These are phyloP conservation scores for Aspergillus bertholletiae DNA, from an alignment of 495 filamentous ascomycete species.

Conservation along the genomic window DNA sequence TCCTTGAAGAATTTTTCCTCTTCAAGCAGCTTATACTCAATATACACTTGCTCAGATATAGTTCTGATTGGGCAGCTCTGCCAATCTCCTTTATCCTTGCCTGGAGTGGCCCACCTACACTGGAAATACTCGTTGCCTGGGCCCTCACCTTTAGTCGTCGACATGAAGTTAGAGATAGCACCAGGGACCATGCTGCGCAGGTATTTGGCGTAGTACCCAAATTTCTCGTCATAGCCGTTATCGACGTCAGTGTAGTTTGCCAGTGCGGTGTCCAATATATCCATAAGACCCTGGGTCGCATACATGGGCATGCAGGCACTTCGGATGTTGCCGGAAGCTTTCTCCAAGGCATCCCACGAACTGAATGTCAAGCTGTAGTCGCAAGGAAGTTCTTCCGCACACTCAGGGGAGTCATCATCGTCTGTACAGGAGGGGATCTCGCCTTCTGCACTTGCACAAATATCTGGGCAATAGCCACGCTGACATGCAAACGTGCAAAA, in stretches of 20 bases:
- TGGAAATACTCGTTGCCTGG: neutral
- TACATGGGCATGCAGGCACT: neutral
- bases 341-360: neutral
- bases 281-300: neutral
- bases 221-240: neutral
- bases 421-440: neutral
- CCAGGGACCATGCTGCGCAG: neutral
- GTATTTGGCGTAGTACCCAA: neutral
- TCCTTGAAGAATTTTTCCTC: neutral
- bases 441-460: neutral
- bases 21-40: neutral
- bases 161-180: neutral
- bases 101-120: neutral
- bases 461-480: constrained; percentile 3
- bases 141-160: neutral
- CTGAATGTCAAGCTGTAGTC: neutral
- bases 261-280: neutral
- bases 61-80: neutral
- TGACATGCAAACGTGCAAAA: constrained; percentile 6
- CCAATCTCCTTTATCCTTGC: neutral
- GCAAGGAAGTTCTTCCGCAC: neutral
- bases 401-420: neutral
- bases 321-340: neutral
- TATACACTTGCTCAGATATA: neutral
- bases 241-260: neutral